Evolutionary conservation across 2,329 filamentous ascomycete genomes (phyloP).

Genomic region (Lachnellula hyalina): DNA sequence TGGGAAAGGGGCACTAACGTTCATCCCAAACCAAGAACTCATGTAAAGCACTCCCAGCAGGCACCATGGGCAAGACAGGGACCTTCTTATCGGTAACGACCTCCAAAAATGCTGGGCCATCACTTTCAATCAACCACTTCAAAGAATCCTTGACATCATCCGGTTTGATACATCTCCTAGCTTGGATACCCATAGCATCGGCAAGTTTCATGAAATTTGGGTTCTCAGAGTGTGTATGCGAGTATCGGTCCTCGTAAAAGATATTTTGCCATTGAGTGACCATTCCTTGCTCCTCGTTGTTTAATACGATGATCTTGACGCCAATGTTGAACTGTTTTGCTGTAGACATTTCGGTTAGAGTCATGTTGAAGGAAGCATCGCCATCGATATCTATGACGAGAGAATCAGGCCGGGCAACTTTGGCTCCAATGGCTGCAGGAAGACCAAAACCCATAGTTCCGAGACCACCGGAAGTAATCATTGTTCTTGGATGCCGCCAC

Average conservation of each 20-base stretch:
- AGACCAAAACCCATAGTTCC: slow-evolving; percentile 96
- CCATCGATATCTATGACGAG: slow-evolving; percentile 90
- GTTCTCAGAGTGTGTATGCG: slow-evolving; percentile 90
- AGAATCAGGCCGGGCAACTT: slow-evolving; percentile 63
- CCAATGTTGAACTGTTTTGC: slow-evolving; percentile 95
- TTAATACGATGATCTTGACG: slow-evolving; percentile 88
- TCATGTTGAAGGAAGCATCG: slow-evolving; percentile 99
- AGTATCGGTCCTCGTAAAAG: slow-evolving; percentile 90
- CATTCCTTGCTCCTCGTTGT: slow-evolving; percentile 98
- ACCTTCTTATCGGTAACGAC: slow-evolving; percentile 88
- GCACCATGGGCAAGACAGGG: slow-evolving; percentile 97
- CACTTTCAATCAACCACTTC: slow-evolving; percentile 81
- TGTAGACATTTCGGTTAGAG: slow-evolving; percentile 87
- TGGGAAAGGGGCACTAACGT: slow-evolving; percentile 44
- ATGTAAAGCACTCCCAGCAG: slow-evolving; percentile 77
- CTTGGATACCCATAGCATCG: slow-evolving; percentile 84
- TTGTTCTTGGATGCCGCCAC: slow-evolving; percentile 84
- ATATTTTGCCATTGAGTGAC: slow-evolving; percentile 98
- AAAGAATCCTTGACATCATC: slow-evolving; percentile 73
- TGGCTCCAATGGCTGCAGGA: slow-evolving; percentile 90
- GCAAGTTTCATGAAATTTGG: slow-evolving; percentile 94
- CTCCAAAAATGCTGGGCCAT: slow-evolving; percentile 90
- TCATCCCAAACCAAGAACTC: slow-evolving; percentile 89
- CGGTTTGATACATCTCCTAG: slow-evolving; percentile 64
- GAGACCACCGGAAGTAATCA: slow-evolving; percentile 94